These are phyloP conservation scores for Myxozyma neglecta DNA, from an alignment of 805 yeast species.

Conservation along the genomic window DNA sequence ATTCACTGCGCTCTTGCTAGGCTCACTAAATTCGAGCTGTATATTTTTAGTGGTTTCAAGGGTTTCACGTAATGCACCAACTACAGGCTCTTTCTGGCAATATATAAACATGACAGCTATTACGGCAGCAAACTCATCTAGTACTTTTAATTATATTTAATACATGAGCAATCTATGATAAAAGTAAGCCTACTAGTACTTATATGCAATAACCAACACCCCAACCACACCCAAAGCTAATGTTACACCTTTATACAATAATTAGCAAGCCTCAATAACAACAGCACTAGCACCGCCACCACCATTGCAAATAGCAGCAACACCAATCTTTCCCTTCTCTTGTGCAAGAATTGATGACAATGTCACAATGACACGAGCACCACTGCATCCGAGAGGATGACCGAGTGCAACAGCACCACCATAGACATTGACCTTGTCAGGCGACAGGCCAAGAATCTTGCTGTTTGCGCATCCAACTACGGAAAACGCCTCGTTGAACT, in stretches of 20 bases:
- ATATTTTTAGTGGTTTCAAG: too few species aligned
- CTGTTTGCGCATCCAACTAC: slow-evolving; percentile 93
- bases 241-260: background rate
- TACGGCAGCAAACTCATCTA: too few species aligned
- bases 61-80: too few species aligned
- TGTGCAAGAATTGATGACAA: slow-evolving; percentile 75
- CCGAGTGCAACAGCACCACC: slow-evolving; percentile 98
- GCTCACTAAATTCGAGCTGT: too few species aligned
- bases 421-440: slow-evolving; percentile 75
- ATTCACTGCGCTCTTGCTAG: too few species aligned
- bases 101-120: background rate
- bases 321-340: slow-evolving; percentile 86
- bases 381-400: slow-evolving; percentile 95
- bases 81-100: background rate
- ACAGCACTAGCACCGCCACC: slow-evolving; percentile 99
- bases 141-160: too few species aligned
- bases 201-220: background rate
- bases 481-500: slow-evolving; percentile 96
- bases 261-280: slow-evolving; percentile 51
- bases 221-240: background rate
- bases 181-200: background rate
- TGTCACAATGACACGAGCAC: slow-evolving; percentile 91
- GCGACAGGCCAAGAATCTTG: slow-evolving; percentile 51
- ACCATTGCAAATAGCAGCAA: slow-evolving; percentile 97
- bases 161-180: background rate